phyloP scores from a whole-genome alignment of 441 rosid species.

The Populus trichocarpa region DNA sequence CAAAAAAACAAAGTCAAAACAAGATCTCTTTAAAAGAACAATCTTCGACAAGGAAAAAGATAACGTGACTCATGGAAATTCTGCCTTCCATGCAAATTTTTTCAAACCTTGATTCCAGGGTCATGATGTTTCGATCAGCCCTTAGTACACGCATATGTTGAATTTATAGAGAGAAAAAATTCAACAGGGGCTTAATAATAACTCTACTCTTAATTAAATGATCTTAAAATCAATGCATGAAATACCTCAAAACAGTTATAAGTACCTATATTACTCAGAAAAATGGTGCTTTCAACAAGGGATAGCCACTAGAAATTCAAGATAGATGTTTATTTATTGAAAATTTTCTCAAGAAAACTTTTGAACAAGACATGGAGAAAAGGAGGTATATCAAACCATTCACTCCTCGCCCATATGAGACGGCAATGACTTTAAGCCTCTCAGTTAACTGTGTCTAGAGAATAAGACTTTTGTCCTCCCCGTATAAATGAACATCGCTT shows the following conservation, averaged over 20 bases:
- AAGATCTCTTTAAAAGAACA: background rate
- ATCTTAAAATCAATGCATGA: background rate
- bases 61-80: background rate
- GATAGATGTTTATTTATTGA: too few species aligned
- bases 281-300: background rate
- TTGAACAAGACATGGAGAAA: conserved; percentile 24
- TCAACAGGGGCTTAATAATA: background rate
- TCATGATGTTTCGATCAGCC: background rate
- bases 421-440: conserved; percentile 33
- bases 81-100: background rate
- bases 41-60: background rate
- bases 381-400: background rate
- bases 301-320: background rate
- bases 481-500: background rate
- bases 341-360: background rate
- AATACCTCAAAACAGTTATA: background rate
- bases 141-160: background rate
- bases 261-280: background rate
- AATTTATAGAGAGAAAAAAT: too few species aligned
- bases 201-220: background rate
- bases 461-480: background rate
- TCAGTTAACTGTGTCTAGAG: background rate
- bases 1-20: too few species aligned
- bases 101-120: background rate
- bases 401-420: conserved; percentile 7